These are phyloP conservation scores for Tulasnella calospora DNA, from an alignment of 768 basidiomycete species.

Conservation along the genomic window DNA sequence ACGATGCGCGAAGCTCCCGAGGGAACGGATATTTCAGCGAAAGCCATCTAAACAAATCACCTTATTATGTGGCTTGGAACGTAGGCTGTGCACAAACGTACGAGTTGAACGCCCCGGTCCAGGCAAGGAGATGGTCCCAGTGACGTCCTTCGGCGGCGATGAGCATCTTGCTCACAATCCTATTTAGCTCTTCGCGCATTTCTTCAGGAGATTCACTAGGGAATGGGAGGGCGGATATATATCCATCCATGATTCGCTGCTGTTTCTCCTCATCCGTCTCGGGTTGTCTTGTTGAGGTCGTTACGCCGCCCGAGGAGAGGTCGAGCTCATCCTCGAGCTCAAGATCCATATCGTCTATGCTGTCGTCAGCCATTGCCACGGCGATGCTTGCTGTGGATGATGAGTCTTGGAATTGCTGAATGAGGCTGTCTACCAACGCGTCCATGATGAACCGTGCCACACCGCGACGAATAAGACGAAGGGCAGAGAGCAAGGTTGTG, in stretches of 20 bases:
- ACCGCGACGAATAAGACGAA: neutral
- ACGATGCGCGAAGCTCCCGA: conserved; percentile 61
- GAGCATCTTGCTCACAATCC: conserved; percentile 62
- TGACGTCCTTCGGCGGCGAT: conserved; percentile 70
- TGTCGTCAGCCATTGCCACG: conserved; percentile 56
- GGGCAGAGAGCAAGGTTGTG: neutral
- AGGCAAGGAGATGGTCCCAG: conserved; percentile 67
- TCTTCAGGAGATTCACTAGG: conserved; percentile 63
- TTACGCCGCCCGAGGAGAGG: conserved; percentile 32
- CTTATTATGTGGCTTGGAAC: neutral
- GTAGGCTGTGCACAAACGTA: conserved; percentile 34
- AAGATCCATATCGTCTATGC: conserved; percentile 46
- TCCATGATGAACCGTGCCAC: neutral
- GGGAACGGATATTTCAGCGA: conserved; percentile 74
- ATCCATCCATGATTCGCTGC: conserved; percentile 19
- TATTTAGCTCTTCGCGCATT: conserved; percentile 65
- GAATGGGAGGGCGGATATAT: conserved; percentile 50
- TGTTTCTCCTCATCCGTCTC: conserved; percentile 25
- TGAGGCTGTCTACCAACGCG: neutral
- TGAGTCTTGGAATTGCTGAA: neutral
- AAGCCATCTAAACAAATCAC: conserved; percentile 56
- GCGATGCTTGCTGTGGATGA: neutral
- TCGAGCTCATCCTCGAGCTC: conserved; percentile 40
- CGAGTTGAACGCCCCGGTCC: conserved; percentile 81
- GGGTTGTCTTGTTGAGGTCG: neutral